These are phyloP conservation scores for Beta macrorhiza DNA, from an alignment of 179 eudicot genomes.

Conservation along the genomic window DNA sequence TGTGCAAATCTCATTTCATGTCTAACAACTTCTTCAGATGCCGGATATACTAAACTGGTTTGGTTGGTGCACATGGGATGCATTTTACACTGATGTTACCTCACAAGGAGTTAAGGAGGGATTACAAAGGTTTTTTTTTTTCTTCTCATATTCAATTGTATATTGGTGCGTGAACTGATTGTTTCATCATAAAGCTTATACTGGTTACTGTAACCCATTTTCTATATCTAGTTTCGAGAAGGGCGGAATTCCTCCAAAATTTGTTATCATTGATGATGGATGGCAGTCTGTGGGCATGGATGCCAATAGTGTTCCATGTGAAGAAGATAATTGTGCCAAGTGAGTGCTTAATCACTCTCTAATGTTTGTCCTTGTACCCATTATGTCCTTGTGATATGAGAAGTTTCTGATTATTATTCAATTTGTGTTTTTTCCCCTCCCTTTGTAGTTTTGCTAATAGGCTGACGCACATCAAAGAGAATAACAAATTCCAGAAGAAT, in stretches of 20 bases:
- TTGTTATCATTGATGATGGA: conserved; percentile 82
- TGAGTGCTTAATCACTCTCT: conserved; percentile 32
- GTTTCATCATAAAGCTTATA: neutral
- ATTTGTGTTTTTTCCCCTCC: neutral
- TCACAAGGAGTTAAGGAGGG: conserved; percentile 72
- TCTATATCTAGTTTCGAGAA: conserved; percentile 48
- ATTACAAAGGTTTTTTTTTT: conserved; percentile 45
- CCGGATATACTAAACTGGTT: conserved; percentile 84
- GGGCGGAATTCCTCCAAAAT: conserved; percentile 75
- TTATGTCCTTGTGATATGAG: neutral
- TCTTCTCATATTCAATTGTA: neutral
- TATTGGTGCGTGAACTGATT: too few relatives aligned
- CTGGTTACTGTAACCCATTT: neutral
- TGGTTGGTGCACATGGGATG: conserved; percentile 98
- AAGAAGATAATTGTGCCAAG: conserved; percentile 66
- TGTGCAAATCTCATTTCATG: neutral
- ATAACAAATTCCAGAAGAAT: conserved; percentile 68
- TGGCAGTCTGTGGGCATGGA: conserved; percentile 87
- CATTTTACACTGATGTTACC: conserved; percentile 72
- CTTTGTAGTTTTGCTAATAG: conserved; percentile 60
- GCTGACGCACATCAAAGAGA: conserved; percentile 66
- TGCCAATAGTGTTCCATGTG: conserved; percentile 37
- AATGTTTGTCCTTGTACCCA: neutral
- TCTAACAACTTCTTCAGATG: conserved; percentile 45
- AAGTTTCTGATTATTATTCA: neutral